Evolutionary conservation across 257 asterid genomes (phyloP), one percentile per base, ranked within the genome.

Genomic region (Vinca minor): DNA sequence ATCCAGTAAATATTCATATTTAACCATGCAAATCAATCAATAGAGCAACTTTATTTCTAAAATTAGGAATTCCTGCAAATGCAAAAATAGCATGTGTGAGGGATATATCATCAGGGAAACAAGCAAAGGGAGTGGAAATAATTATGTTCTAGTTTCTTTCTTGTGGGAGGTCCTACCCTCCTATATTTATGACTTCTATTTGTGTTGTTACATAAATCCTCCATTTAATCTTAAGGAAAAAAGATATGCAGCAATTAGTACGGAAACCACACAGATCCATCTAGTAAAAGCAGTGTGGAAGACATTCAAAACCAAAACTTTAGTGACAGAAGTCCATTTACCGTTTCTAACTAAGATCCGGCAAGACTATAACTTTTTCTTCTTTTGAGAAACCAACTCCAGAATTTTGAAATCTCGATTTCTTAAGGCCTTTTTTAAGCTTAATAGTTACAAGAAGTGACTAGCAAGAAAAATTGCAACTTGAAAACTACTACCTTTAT

Each of bases 31-130:
- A n/a, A n/a, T n/a, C n/a, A n/a, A n/a, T n/a, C n/a, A n/a, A n/a
- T n/a, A 81, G 87, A 57, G 74, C 74, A 60, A 85, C 88, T 77
- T 73, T 83, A 74, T 89, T 89, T 54, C 82, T 67, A 77, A 89
- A 89, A 13, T 29, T 45, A 46, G 66, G 63, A 71, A 62, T 53
- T 55, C 79, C 94, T 83, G 84, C 77, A 77, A 66, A 36, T 12
- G 67, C 21, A 58, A 32, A 69, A 1, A 63, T n/a, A 54, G 48
- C 50, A 32, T 0, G 62, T 64, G 38, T 56, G 26, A 63, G 50
- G 65, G 57, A 39, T 31, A 50, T 15, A 56, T 18, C 59, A 45
- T 53, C 31, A 9, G 50, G 5, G 57, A n/a, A 5, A 31, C 38
- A 55, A 67, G 55, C 56, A 44, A 35, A 48, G 25, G 13, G 2